Percentiles rank a stretch among this genome's conserved stretches.
phyloP scores from a whole-genome alignment of 768 basidiomycete genomes.

The Russula sp. region DNA sequence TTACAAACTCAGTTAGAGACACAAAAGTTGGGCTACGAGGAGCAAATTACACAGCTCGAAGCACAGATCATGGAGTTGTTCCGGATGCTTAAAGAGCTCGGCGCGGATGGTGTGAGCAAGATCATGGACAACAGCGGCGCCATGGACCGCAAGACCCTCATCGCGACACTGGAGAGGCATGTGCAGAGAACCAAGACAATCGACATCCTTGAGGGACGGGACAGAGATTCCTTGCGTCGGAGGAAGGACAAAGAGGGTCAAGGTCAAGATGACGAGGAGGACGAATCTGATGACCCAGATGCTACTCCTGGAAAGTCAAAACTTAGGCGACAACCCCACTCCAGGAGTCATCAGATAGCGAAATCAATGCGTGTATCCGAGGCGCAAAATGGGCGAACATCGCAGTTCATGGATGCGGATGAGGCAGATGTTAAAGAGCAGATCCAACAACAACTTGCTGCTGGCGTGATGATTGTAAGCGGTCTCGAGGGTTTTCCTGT shows the following conservation, averaged over 20 bases:
- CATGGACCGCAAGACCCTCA: conserved; percentile 76
- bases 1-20: conserved; percentile 71
- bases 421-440: conserved; percentile 77
- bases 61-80: conserved; percentile 91
- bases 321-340: conserved; percentile 31
- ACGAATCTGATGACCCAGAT: conserved; percentile 44
- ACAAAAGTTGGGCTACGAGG: conserved; percentile 76
- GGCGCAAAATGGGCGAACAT: conserved; percentile 47
- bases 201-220: conserved; percentile 73
- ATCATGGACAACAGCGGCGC: conserved; percentile 52
- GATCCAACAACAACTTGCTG: conserved; percentile 76
- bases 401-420: conserved; percentile 88
- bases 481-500: conserved; percentile 11
- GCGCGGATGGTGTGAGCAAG: conserved; percentile 58
- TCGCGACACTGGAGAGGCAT: conserved; percentile 73
- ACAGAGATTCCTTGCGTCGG: conserved; percentile 27
- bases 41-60: conserved; percentile 81
- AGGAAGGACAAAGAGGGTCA: conserved; percentile 27
- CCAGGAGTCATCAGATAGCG: conserved; percentile 30
- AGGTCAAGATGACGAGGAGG: conserved; percentile 31
- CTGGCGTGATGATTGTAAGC: conserved; percentile 62
- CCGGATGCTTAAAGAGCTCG: conserved; percentile 84
- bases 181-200: conserved; percentile 81
- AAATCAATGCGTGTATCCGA: conserved; percentile 33
- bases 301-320: conserved; percentile 52